phyloP scores from a whole-genome alignment of 83 land plant species.

The Diphasiastrum complanatum region DNA sequence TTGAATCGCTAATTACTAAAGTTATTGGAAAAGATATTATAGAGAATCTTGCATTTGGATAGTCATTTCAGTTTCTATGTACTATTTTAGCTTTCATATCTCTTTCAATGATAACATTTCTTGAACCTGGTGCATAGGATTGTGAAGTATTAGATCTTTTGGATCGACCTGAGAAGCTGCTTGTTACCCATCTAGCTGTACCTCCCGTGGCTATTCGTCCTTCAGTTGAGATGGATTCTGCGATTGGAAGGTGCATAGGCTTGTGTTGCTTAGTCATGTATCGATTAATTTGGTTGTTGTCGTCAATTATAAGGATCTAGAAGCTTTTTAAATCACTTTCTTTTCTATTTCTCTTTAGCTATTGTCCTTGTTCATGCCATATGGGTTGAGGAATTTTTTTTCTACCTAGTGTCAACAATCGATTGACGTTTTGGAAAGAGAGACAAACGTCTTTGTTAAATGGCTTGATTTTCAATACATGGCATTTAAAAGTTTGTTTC shows the following conservation, averaged over 20 bases:
- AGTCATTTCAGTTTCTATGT: neutral
- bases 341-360: no score
- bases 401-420: no score
- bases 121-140: constrained; percentile 42
- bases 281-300: neutral
- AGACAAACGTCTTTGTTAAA: no score
- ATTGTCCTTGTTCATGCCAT: no score
- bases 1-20: no score
- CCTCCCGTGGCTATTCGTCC: constrained; percentile 90
- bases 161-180: constrained; percentile 88
- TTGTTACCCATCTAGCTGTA: constrained; percentile 64
- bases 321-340: no score
- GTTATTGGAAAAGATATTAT: no score
- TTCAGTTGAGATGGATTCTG: constrained; percentile 64
- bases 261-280: neutral
- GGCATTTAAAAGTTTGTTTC: no score
- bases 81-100: neutral
- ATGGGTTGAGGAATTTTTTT: no score
- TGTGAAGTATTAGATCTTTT: constrained; percentile 71
- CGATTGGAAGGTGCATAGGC: constrained; percentile 32
- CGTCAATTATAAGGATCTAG: constrained; percentile 17
- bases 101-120: constrained; percentile 7
- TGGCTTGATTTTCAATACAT: no score
- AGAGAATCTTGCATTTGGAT: neutral
- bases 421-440: no score